phyloP scores from a whole-genome alignment of 1,139 yeast species.

The Suhomyces bolitotheri region DNA sequence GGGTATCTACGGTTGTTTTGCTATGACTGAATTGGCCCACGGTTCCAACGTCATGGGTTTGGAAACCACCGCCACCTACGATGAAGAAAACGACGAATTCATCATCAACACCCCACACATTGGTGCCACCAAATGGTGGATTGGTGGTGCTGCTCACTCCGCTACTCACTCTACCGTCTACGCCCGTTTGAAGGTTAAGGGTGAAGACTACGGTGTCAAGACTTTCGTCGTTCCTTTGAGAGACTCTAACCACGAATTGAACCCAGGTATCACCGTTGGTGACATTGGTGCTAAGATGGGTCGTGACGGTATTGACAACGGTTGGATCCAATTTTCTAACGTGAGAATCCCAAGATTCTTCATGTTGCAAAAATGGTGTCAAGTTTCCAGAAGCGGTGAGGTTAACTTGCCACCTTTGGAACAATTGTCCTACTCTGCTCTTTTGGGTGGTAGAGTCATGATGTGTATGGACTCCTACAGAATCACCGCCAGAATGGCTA shows the following conservation, averaged over 20 bases:
- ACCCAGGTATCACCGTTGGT: conserved; percentile 48
- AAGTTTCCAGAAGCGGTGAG: conserved; percentile 42
- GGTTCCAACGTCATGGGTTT: conserved; percentile 50
- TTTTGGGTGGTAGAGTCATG: conserved; percentile 47
- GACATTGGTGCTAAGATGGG: conserved; percentile 55
- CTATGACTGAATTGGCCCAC: conserved; percentile 52
- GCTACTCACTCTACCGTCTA: conserved; percentile 46
- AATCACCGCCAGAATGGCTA: conserved; percentile 42
- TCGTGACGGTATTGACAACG: conserved; percentile 51
- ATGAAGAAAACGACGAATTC: conserved; percentile 42
- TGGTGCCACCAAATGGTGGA: conserved; percentile 56
- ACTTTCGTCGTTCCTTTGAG: conserved; percentile 51
- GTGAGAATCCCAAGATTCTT: conserved; percentile 48
- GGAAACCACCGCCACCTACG: conserved; percentile 50
- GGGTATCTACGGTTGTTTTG: conserved; percentile 49
- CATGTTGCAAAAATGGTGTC: conserved; percentile 51
- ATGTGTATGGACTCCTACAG: conserved; percentile 49
- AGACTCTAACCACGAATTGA: conserved; percentile 44
- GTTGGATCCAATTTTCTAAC: conserved; percentile 50
- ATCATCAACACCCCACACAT: conserved; percentile 49
- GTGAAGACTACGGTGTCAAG: conserved; percentile 50
- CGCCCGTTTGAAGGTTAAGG: conserved; percentile 46
- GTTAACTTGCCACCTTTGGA: conserved; percentile 48
- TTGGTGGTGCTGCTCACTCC: conserved; percentile 54
- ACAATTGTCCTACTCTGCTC: conserved; percentile 49